Evolutionary conservation across 2,329 filamentous ascomycete species (phyloP), one percentile per base, ranked within the genome.

Genomic region (Aspergillus texensis): DNA sequence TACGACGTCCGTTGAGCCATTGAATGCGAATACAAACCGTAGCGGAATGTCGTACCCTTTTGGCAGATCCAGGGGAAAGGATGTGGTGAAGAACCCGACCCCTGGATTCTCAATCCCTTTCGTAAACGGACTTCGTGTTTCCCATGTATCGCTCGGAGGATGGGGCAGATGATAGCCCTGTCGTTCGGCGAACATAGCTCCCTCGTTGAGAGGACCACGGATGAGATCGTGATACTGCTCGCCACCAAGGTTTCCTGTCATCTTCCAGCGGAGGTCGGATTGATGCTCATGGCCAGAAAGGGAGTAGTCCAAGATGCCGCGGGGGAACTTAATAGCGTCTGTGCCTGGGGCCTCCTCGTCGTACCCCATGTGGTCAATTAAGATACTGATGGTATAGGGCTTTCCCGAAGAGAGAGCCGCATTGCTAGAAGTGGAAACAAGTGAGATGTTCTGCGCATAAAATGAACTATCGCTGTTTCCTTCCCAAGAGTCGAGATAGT

Each of bases 191-290:
- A 74, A 86, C 32, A 86, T 69, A 0, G 80, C 83, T 36, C 84
- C 84, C 74, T 86, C 85, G 65, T 86, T 87, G 6, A 85, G 72
- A 1, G 84, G 84, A 0, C 85, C 84, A 26, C 85, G 80, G 6
- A 74, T 74, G 1, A 77, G 70, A 64, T 87, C 84, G 3, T 61
- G 58, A 70, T 85, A 85, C 61, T 82, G 72, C 65, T 87, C 84
- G 16, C 84, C 85, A 4, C 82, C 82, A 0, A 86, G 75, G 63
- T 86, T 87, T 4, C 85, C 84, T 0, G 84, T 85, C 8, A 86
- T 66, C 66, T 85, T 86, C 84, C 84, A 87, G 2, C 67, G 67
- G 8, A 79, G 63, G 10, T 67, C 67, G 1, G 63, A 63, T 32
- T 72, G 68, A 9, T 24, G 14, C 0, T 74, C 71, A 21, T 71